A percentile compares a stretch with the other conserved stretches of the same genome.
Conservation (phyloP, 1,284 basidiomycete genomes). For the Apiotrichum veenhuisii region DNA sequence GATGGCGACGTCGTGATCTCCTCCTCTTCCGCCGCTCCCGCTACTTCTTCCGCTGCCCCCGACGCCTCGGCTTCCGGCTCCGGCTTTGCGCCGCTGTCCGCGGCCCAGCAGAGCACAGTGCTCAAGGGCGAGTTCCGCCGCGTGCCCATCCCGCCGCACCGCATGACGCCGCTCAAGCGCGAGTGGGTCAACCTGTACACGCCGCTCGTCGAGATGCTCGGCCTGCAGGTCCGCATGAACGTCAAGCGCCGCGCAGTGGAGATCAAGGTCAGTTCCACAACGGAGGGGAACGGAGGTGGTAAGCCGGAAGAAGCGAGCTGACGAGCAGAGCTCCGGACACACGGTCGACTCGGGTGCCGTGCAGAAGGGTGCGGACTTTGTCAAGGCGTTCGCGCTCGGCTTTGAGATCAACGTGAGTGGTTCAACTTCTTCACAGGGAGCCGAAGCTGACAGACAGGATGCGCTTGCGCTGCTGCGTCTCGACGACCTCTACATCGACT, state of each 20-base stretch:
- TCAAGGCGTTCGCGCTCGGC: slow-evolving; percentile 89
- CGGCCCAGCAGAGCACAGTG: slow-evolving; percentile 27
- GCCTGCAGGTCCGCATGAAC: slow-evolving; percentile 95
- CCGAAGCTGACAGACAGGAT: slow-evolving; percentile 58
- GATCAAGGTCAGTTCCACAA: slow-evolving; percentile 62
- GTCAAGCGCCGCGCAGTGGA: slow-evolving; percentile 82
- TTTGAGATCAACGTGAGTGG: slow-evolving; percentile 81
- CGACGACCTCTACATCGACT: slow-evolving; percentile 96
- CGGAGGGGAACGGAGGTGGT: background rate
- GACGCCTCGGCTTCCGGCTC: slow-evolving; percentile 28
- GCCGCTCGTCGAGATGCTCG: slow-evolving; percentile 89
- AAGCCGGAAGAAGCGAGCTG: background rate
- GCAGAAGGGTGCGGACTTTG: slow-evolving; percentile 97
- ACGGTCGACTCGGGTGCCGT: slow-evolving; percentile 86
- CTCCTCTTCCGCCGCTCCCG: slow-evolving; percentile 6
- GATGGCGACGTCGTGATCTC: slow-evolving; percentile 31
- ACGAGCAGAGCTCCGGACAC: slow-evolving; percentile 78
- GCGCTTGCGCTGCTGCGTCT: slow-evolving; percentile 89
- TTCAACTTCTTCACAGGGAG: background rate
- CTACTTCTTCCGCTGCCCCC: slow-evolving; percentile 1
- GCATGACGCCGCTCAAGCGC: slow-evolving; percentile 94
- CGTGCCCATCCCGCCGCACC: slow-evolving; percentile 88
- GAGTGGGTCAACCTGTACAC: slow-evolving; percentile 98
- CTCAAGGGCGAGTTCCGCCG: slow-evolving; percentile 72
- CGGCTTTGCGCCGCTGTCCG: slow-evolving; percentile 43